Conservation (phyloP, 164 flowering plant species). For the Liriodendron chinense region DNA sequence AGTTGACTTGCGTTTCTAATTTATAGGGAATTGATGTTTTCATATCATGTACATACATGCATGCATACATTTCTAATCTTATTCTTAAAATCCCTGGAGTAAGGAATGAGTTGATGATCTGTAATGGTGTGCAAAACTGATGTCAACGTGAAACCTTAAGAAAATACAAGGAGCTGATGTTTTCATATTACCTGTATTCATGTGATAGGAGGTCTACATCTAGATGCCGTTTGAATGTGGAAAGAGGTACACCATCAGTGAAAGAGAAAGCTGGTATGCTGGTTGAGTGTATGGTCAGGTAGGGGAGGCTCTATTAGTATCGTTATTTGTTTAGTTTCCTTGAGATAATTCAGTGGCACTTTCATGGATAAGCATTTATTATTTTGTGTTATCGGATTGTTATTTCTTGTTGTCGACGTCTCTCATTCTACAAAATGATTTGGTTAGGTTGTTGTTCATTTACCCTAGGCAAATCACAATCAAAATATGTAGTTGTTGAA, state of each 20-base stretch:
- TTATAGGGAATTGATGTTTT: not conserved
- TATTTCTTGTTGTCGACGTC: not conserved
- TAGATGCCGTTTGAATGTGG: constrained; percentile 20
- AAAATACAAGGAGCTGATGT: not conserved
- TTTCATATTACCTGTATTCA: not conserved
- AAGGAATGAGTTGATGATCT: no score
- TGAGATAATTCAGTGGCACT: not conserved
- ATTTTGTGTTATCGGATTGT: not conserved
- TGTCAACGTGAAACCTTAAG: not conserved
- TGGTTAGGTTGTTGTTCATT: not conserved
- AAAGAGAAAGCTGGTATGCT: constrained; percentile 51
- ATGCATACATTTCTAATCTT: no score
- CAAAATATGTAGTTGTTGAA: not conserved
- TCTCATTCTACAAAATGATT: not conserved
- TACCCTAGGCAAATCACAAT: not conserved
- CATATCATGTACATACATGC: no score
- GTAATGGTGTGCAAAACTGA: no score
- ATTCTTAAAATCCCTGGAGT: no score
- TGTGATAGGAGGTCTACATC: constrained; percentile 31
- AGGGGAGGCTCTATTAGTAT: constrained; percentile 1
- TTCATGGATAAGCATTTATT: not conserved
- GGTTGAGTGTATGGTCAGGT: constrained; percentile 51
- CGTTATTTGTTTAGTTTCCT: not conserved
- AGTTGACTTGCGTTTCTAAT: not conserved
- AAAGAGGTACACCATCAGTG: constrained; percentile 21